Evolutionary conservation across 2,329 filamentous ascomycete species (phyloP).

Genomic region (Hypoxylon rubiginosum): DNA sequence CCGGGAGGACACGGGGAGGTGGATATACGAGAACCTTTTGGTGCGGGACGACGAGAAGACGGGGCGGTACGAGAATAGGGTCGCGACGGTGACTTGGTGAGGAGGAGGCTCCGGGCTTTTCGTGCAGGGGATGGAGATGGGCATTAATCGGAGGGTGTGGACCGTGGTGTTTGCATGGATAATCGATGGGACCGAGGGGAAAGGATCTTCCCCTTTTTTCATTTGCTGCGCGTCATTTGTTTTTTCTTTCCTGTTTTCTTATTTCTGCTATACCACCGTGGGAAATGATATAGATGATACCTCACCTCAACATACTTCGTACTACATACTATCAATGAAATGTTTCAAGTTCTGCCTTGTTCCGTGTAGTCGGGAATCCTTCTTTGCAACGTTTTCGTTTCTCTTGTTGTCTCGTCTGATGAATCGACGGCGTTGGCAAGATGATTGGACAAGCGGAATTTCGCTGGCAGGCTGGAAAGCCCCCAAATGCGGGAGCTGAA

Average conservation of each 20-base stretch:
- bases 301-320: conserved; percentile 1
- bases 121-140: no score
- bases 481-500: conserved; percentile 3
- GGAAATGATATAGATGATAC: conserved; percentile 14
- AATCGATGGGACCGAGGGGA: no score
- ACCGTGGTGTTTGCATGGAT: conserved; percentile 8
- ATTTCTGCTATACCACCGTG: no score
- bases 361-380: conserved; percentile 29
- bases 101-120: no score
- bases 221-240: conserved; percentile 31
- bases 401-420: conserved; percentile 4
- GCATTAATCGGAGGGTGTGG: neutral
- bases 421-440: conserved; percentile 10
- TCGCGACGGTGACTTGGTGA: conserved; percentile 54
- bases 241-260: neutral
- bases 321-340: neutral
- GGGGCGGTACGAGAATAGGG: conserved; percentile 52
- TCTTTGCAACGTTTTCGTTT: conserved; percentile 10
- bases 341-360: conserved; percentile 27
- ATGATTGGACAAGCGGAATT: conserved; percentile 12
- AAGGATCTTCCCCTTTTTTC: neutral
- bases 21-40: conserved; percentile 60
- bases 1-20: conserved; percentile 62
- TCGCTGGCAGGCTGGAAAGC: conserved; percentile 12
- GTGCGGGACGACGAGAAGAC: conserved; percentile 44